Percentiles rank a stretch among this genome's conserved stretches.
Evolutionary conservation across 805 yeast species (phyloP).

Genomic region (Tetrapisispora taiwanensis): DNA sequence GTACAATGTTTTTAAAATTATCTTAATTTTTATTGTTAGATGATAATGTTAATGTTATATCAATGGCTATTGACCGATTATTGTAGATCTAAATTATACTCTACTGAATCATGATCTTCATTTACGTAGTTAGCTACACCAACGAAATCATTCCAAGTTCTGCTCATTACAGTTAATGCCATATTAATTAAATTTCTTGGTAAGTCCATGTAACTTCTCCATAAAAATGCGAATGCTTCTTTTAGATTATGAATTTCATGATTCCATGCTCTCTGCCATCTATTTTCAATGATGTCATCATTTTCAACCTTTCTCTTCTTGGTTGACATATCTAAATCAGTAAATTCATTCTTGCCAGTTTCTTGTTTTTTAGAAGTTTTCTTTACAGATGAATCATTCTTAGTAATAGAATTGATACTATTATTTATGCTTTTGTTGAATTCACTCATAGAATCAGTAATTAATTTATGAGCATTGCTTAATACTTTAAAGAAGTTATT

Average conservation of each 20-base stretch:
- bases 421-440: slow-evolving; percentile 8
- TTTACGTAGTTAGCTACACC: slow-evolving; percentile 38
- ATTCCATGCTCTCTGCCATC: slow-evolving; percentile 37
- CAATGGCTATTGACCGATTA: neutral
- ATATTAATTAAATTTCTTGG: slow-evolving; percentile 53
- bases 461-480: slow-evolving; percentile 20
- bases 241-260: slow-evolving; percentile 43
- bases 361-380: neutral
- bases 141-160: slow-evolving; percentile 65
- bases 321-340: slow-evolving; percentile 23
- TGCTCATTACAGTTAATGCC: slow-evolving; percentile 38
- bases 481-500: slow-evolving; percentile 27
- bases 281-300: slow-evolving; percentile 4
- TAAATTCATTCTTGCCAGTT: slow-evolving; percentile 8
- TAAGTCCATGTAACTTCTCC: slow-evolving; percentile 54
- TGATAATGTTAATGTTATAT: too few relatives aligned
- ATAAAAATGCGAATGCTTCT: slow-evolving; percentile 55
- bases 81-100: neutral
- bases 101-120: slow-evolving; percentile 9
- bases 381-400: neutral
- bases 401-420: neutral
- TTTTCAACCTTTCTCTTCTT: slow-evolving; percentile 2
- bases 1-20: too few relatives aligned
- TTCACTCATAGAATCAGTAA: slow-evolving; percentile 10
- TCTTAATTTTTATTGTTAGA: too few relatives aligned